phyloP scores from a whole-genome alignment of 208 protist species.

The Trypanosoma mega region DNA sequence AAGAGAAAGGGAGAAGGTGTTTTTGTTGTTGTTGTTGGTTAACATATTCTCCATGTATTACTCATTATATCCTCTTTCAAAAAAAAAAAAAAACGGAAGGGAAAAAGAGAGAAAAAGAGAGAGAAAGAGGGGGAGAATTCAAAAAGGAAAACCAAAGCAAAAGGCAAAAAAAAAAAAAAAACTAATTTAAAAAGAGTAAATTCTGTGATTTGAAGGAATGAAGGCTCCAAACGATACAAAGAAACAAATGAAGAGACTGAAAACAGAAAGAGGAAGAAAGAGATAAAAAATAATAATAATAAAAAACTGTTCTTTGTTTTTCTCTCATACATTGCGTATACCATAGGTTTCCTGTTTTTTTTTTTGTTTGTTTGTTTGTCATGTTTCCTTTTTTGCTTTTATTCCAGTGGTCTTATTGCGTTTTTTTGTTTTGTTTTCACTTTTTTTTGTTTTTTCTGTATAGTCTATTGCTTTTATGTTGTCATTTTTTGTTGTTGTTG shows the following conservation, averaged over 20 bases:
- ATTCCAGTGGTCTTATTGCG: background rate
- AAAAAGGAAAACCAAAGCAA: too few relatives aligned
- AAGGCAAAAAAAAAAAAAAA: too few relatives aligned
- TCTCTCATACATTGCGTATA: background rate
- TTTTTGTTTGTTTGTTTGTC: constrained; percentile 4
- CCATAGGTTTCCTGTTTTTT: background rate
- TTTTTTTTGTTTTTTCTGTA: constrained; percentile 14
- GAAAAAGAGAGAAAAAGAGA: too few relatives aligned
- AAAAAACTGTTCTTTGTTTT: constrained; percentile 9
- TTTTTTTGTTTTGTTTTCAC: constrained; percentile 6
- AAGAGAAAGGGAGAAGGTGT: background rate
- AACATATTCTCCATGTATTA: too few relatives aligned
- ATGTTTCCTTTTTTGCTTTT: constrained; percentile 4
- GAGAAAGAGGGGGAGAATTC: too few relatives aligned
- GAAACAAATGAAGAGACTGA: background rate
- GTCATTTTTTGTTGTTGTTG: background rate
- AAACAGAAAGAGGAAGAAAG: constrained; percentile 15
- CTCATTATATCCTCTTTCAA: constrained; percentile 15
- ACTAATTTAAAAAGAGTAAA: too few relatives aligned
- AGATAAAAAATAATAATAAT: constrained; percentile 13
- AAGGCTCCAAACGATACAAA: too few relatives aligned
- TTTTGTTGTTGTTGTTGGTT: too few relatives aligned
- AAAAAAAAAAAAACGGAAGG: constrained; percentile 24
- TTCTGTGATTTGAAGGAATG: too few relatives aligned
- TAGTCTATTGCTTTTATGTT: background rate